These are phyloP conservation scores for Macadamia integrifolia DNA, from an alignment of 164 flowering plant species.

Conservation along the genomic window DNA sequence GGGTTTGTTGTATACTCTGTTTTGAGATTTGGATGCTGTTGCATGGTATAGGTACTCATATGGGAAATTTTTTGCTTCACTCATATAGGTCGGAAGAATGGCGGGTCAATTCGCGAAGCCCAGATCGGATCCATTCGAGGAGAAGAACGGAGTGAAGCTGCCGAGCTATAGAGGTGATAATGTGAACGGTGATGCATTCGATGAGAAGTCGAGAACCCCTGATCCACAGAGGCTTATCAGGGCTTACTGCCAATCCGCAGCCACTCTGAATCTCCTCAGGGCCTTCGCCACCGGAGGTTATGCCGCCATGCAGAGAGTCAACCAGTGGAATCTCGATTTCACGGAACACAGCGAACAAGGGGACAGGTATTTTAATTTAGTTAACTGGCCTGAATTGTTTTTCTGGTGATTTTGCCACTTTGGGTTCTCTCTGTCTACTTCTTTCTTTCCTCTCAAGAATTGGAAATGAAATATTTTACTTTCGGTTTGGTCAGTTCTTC, in stretches of 20 bases:
- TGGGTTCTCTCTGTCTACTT: too few species aligned
- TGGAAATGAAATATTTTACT: too few species aligned
- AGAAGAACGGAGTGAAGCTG: constrained; percentile 6
- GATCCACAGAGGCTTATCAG: not conserved
- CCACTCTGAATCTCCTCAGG: not conserved
- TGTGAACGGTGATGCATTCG: constrained; percentile 6
- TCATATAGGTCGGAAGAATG: constrained; percentile 1
- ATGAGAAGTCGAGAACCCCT: constrained; percentile 6
- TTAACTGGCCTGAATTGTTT: not conserved
- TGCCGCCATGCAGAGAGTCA: not conserved
- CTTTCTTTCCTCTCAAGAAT: too few species aligned
- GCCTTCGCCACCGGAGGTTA: constrained; percentile 2
- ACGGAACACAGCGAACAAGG: not conserved
- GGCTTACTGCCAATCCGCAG: not conserved
- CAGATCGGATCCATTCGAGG: constrained; percentile 3
- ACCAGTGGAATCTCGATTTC: constrained; percentile 3
- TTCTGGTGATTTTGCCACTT: too few species aligned
- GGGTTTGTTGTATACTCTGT: not conserved
- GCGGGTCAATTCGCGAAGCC: not conserved
- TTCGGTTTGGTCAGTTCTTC: too few species aligned
- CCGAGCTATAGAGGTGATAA: constrained; percentile 10
- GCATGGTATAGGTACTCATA: too few species aligned
- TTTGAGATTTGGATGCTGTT: not conserved
- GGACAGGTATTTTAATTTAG: not conserved
- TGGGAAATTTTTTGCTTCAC: not conserved